Base-by-base conservation (phyloP, 2,329 filamentous ascomycete species). In the Alternaria sp. region DNA sequence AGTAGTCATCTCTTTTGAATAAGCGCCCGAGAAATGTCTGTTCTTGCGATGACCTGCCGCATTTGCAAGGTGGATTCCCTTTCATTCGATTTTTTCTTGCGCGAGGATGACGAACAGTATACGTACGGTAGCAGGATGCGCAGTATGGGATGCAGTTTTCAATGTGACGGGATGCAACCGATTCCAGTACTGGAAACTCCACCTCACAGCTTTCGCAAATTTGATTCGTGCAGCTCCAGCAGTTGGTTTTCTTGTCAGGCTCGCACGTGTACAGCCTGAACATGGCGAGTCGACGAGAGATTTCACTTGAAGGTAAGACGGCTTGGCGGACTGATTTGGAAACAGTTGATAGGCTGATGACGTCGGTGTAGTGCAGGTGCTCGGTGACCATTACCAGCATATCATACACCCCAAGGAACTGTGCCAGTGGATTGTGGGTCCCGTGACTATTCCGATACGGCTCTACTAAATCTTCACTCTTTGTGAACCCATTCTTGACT, bases 371-470 rank as follows among this genome's bases (percentile, higher is more conserved):
- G 57, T 76, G 73, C 3, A 75, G 63, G n/a, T 75, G n/a, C 38
- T 66, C 40, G 3, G 60, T 52, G 32, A 75, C 64, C 4, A 68
- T 53, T 16, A 76, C 67, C 4, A 76, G 59, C 41, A 76, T 70
- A 46, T 76, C 74, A 54, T 75, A 76, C 20, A 69, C 63, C n/a
- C 59, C 46, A n/a, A 76, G 54, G 38, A 76, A 75, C 3, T 69
- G 61, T 11, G 73, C 57, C 5, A 76, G 58, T n/a, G 48, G 49
- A 4, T 54, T 63, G 14, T 62, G 44, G 22, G 52, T 46, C 4
- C 64, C 65, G 0, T 11, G 25, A 5, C 34, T 34, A 25, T 57
- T 48, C 43, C 60, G 30, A 9, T 62, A 64, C 18, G 44, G 27
- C 44, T n/a, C 36, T 28, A 50, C 28, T 28, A 9, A 5, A 30